Evolutionary conservation across 2,329 filamentous ascomycete species (phyloP).

Genomic region (Berkeleyomyces basicola): DNA sequence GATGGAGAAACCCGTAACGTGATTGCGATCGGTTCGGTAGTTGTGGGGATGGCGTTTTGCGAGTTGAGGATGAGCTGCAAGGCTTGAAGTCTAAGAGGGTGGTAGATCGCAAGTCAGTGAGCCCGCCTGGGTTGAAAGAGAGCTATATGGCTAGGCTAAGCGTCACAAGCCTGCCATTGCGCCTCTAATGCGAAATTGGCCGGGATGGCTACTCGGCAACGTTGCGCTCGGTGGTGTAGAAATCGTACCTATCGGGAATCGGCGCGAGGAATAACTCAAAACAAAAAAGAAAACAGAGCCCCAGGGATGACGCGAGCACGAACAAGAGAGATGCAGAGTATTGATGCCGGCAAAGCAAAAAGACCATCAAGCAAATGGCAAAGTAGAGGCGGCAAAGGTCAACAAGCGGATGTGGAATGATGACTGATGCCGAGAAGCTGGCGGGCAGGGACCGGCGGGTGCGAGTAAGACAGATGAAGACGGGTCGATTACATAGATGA

Average conservation of each 20-base stretch:
- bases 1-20: not conserved
- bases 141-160: not conserved
- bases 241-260: not conserved
- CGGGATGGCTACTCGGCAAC: not conserved
- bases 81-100: not conserved
- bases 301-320: not conserved
- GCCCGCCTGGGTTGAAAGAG: not conserved
- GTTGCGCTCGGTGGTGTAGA: not conserved
- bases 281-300: not conserved
- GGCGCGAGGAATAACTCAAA: not conserved
- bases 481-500: not conserved
- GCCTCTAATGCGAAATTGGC: too few relatives aligned
- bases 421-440: not conserved
- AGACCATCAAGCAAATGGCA: not conserved
- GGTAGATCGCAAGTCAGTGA: not conserved
- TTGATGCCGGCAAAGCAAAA: constrained; percentile 1
- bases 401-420: constrained; percentile 1
- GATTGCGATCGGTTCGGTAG: not conserved
- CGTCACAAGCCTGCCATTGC: not conserved
- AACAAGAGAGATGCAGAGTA: constrained; percentile 5
- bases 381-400: not conserved
- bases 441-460: not conserved
- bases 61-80: not conserved
- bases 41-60: not conserved
- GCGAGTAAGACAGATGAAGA: not conserved